Conservation (phyloP, 2,329 filamentous ascomycete genomes). For the Amesomyces nigricolor region DNA sequence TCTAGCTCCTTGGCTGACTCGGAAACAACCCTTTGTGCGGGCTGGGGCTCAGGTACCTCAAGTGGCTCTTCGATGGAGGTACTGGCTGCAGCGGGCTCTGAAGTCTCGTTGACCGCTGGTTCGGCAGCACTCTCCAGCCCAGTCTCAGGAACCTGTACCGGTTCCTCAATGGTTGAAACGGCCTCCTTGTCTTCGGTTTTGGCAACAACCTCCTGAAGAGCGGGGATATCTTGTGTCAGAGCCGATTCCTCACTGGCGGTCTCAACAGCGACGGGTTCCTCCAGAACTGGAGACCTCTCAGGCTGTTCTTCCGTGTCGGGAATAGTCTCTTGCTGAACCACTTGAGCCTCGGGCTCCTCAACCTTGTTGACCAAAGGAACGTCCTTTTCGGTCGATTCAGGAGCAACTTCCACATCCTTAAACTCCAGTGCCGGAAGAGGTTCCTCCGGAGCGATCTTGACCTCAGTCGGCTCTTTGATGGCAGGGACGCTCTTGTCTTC, state of each 20-base stretch:
- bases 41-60: not conserved
- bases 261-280: slow-evolving; percentile 1
- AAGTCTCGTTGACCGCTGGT: too few relatives aligned
- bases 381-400: not conserved
- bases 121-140: too few relatives aligned
- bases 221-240: not conserved
- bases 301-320: not conserved
- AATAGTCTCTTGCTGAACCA: not conserved
- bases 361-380: not conserved
- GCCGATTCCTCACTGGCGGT: not conserved
- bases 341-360: not conserved
- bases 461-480: slow-evolving; percentile 8
- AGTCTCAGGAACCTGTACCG: too few relatives aligned
- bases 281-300: not conserved
- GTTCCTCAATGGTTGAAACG: not conserved
- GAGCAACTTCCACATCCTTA: not conserved
- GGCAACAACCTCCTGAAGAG: not conserved
- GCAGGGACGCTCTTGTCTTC: slow-evolving; percentile 4
- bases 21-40: slow-evolving; percentile 2
- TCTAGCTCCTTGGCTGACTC: not conserved
- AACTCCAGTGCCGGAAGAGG: not conserved
- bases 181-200: not conserved
- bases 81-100: not conserved
- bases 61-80: not conserved
- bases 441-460: not conserved